These are phyloP conservation scores for Teratosphaeria destructans DNA, from an alignment of 2,329 filamentous ascomycete species.

Conservation along the genomic window DNA sequence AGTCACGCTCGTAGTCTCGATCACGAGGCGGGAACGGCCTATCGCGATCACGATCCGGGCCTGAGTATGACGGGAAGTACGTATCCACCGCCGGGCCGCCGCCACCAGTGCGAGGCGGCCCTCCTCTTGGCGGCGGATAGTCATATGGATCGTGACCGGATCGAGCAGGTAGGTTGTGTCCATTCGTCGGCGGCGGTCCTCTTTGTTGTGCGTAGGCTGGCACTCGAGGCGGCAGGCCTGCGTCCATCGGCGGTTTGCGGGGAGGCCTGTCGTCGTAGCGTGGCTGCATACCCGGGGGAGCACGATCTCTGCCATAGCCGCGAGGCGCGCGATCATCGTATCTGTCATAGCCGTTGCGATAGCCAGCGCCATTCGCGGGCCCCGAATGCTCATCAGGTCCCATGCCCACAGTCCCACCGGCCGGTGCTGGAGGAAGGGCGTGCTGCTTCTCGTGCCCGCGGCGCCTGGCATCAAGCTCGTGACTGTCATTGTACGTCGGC, in stretches of 20 bases:
- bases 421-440: conserved; percentile 77
- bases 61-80: conserved; percentile 35
- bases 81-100: conserved; percentile 26
- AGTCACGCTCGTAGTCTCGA: conserved; percentile 3
- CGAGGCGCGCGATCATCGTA: conserved; percentile 13
- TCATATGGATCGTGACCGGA: conserved; percentile 14
- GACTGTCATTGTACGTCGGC: conserved; percentile 86
- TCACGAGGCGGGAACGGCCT: conserved; percentile 6
- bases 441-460: conserved; percentile 82
- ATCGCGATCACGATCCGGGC: conserved; percentile 8
- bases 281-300: conserved; percentile 23
- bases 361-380: conserved; percentile 17
- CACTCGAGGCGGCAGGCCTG: conserved; percentile 9
- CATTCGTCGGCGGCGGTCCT: conserved; percentile 13
- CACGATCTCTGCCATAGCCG: conserved; percentile 26
- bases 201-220: conserved; percentile 16
- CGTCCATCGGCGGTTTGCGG: conserved; percentile 9
- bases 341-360: conserved; percentile 10
- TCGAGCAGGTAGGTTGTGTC: conserved; percentile 19
- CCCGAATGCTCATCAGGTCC: conserved; percentile 52
- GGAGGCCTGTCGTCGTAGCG: conserved; percentile 19
- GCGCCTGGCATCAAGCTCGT: conserved; percentile 78
- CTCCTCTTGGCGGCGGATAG: conserved; percentile 10
- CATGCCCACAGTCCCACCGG: conserved; percentile 79
- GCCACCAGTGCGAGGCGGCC: conserved; percentile 21